Conservation (phyloP, 805 yeast genomes). For the Ascoidea rubescens region DNA sequence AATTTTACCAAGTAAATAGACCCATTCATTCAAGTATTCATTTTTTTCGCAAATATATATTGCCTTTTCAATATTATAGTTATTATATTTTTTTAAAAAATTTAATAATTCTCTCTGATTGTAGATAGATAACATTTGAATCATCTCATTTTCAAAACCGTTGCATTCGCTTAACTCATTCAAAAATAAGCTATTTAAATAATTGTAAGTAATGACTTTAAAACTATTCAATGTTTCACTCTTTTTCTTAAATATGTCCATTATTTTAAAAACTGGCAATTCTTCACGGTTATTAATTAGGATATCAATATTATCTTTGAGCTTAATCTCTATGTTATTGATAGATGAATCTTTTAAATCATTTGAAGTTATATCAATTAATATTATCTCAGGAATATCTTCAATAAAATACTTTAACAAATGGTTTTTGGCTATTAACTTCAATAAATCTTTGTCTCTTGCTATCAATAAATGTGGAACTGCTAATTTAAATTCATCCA, state of each 20-base stretch:
- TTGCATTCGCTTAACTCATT: slow-evolving; percentile 25
- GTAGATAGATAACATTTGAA: slow-evolving; percentile 28
- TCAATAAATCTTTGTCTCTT: slow-evolving; percentile 39
- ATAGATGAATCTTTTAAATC: slow-evolving; percentile 28
- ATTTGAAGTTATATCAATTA: slow-evolving; percentile 23
- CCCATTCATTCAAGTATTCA: slow-evolving; percentile 53
- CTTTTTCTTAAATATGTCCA: slow-evolving; percentile 29
- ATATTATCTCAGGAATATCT: slow-evolving; percentile 37
- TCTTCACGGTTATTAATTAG: slow-evolving; percentile 56
- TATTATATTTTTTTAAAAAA: slow-evolving; percentile 43
- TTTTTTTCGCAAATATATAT: slow-evolving; percentile 46
- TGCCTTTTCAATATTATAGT: slow-evolving; percentile 59
- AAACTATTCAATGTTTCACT: slow-evolving; percentile 22
- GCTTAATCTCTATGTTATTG: slow-evolving; percentile 22
- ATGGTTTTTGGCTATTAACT: slow-evolving; percentile 49
- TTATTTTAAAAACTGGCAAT: slow-evolving; percentile 37
- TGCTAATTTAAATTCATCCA: slow-evolving; percentile 48
- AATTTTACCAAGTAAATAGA: slow-evolving; percentile 65
- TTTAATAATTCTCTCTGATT: slow-evolving; percentile 28
- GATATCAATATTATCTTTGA: slow-evolving; percentile 34
- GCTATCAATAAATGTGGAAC: slow-evolving; percentile 46
- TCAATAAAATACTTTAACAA: slow-evolving; percentile 36
- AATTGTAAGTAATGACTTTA: slow-evolving; percentile 37
- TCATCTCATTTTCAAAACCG: slow-evolving; percentile 53
- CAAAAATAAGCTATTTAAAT: slow-evolving; percentile 42